Evolutionary conservation across 2,329 filamentous ascomycete genomes (phyloP), one percentile per base, ranked within the genome.

Genomic region (Shiraia bambusicola): DNA sequence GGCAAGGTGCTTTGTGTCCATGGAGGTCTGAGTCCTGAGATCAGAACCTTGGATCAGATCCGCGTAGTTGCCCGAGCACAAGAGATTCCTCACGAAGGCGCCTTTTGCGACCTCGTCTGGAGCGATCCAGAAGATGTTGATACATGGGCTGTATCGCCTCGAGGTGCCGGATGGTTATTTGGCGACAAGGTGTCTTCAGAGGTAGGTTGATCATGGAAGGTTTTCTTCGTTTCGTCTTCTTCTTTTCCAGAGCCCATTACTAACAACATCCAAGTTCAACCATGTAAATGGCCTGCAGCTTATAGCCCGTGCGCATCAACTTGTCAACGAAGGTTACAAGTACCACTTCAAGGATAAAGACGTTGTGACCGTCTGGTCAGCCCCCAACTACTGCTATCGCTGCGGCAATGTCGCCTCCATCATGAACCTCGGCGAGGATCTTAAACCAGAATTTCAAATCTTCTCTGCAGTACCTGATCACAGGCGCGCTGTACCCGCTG

Each of bases 1-100:
- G 95, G 95, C 76, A 92, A 97, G 76, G 96, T 98, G 67, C 95
- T 98, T 75, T 98, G 93, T 73, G 85, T 98, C 46, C 93, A 98
- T 77, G 93, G 93, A 59, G 93, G 93, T 56, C 79, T 98, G 50
- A 95, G 88, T 48, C 93, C 93, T n/a, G 94, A 98, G 72, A 97
- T 98, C 69, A 80, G 92, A 58, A 89, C 89, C 24, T 80, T 98
- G 42, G 93, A 97, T 71, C 86, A 94, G 51, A 96, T 96, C 65
- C 79, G 85, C 33, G 61, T 64, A 4, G 84, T 88, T 35, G 85
- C 85, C 34, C 75, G 85, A 61, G 84, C 85, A 11, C 93, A 98
- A 73, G 93, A 98, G 72, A 94, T 98, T 31, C 93, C 93, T 15
- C 93, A 98, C 65, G 93, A 98, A 69, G 93, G 93, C 10, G 91